A percentile compares a stretch with the other conserved stretches of the same genome.
These are phyloP conservation scores for Themeda triandra DNA, from an alignment of 176 grass and related monocot genomes.

Conservation along the genomic window DNA sequence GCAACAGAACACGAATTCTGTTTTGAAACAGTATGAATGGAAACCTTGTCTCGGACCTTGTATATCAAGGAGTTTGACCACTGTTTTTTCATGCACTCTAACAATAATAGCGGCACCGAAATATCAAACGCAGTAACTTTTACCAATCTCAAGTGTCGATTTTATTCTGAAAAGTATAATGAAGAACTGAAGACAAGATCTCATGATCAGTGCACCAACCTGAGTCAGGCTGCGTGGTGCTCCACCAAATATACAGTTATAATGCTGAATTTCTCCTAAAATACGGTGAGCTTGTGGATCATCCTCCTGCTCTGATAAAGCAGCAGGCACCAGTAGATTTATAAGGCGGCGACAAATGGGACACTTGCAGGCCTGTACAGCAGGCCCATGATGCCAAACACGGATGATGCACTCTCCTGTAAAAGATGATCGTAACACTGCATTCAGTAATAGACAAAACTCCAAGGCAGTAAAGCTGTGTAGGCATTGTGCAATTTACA, in stretches of 20 bases:
- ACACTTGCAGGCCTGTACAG: conserved; percentile 89
- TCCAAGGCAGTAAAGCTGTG: neutral
- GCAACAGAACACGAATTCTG: neutral
- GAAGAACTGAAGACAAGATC: neutral
- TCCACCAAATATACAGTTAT: conserved; percentile 79
- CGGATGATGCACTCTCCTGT: conserved; percentile 82
- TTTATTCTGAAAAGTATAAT: neutral
- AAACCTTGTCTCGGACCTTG: neutral
- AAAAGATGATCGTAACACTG: conserved; percentile 14
- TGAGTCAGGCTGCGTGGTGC: conserved; percentile 64
- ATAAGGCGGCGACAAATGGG: conserved; percentile 80
- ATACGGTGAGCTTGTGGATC: conserved; percentile 46
- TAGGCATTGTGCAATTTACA: neutral
- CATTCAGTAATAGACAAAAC: neutral
- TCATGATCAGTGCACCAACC: conserved; percentile 31
- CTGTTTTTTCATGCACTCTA: neutral
- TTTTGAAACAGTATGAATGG: neutral
- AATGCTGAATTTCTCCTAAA: conserved; percentile 60
- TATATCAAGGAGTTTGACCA: neutral
- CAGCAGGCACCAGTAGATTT: conserved; percentile 77
- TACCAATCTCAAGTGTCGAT: neutral
- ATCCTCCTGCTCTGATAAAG: conserved; percentile 29
- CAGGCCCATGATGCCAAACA: conserved; percentile 76
- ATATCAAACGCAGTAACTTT: neutral
- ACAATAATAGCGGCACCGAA: neutral